phyloP scores from a whole-genome alignment of 495 filamentous ascomycete species.

The Sphaerosporella brunnea region DNA sequence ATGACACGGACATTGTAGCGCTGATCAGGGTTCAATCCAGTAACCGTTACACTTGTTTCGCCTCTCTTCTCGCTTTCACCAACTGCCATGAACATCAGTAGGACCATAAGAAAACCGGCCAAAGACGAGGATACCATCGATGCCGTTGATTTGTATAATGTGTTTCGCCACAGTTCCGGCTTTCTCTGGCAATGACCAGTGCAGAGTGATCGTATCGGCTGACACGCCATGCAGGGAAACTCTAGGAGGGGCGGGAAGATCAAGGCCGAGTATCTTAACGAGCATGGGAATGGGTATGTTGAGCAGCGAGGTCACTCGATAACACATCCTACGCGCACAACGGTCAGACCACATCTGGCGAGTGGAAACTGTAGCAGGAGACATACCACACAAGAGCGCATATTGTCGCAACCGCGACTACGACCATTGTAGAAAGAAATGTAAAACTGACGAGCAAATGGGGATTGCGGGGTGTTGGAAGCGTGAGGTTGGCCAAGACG shows the following conservation, averaged over 20 bases:
- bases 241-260: slow-evolving; percentile 75
- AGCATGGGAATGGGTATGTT: slow-evolving; percentile 79
- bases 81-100: slow-evolving; percentile 36
- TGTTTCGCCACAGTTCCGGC: slow-evolving; percentile 68
- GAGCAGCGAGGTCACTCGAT: slow-evolving; percentile 67
- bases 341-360: neutral
- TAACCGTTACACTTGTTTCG: slow-evolving; percentile 80
- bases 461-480: no score
- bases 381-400: slow-evolving; percentile 22
- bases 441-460: no score
- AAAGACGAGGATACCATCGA: slow-evolving; percentile 57
- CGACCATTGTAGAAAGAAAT: no score
- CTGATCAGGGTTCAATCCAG: slow-evolving; percentile 61
- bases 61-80: slow-evolving; percentile 62
- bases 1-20: slow-evolving; percentile 88
- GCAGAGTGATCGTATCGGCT: slow-evolving; percentile 69
- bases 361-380: neutral
- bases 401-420: slow-evolving; percentile 22
- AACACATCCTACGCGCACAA: slow-evolving; percentile 44
- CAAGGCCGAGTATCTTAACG: slow-evolving; percentile 75
- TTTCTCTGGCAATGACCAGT: slow-evolving; percentile 68
- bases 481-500: no score
- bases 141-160: slow-evolving; percentile 80
- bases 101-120: no score
- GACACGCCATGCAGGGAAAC: slow-evolving; percentile 84